Evolutionary conservation across 805 yeast species (phyloP).

Genomic region (Candida montana): DNA sequence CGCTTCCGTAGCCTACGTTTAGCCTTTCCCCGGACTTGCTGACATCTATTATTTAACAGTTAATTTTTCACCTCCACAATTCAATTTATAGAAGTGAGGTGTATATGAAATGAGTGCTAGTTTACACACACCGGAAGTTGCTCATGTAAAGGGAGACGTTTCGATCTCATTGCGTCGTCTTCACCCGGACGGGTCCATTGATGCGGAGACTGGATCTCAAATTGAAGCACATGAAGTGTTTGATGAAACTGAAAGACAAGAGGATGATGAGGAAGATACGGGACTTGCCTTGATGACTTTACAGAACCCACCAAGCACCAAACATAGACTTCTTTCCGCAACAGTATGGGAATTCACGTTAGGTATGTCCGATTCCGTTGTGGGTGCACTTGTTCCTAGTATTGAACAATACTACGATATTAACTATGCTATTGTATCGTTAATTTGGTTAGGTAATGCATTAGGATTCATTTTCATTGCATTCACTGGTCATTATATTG

Average conservation of each 20-base stretch:
- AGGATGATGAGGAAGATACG: too few species aligned
- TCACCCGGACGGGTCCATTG: too few species aligned
- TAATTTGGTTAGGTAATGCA: slow-evolving; percentile 54
- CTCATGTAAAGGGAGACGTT: neutral
- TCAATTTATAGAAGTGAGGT: too few species aligned
- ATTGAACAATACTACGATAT: slow-evolving; percentile 45
- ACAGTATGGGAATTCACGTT: slow-evolving; percentile 35
- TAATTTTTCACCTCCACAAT: too few species aligned
- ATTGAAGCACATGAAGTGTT: too few species aligned
- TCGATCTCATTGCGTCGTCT: neutral
- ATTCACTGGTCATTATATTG: slow-evolving; percentile 38
- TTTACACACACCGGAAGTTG: neutral
- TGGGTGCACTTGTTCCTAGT: slow-evolving; percentile 52
- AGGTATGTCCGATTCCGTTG: slow-evolving; percentile 51
- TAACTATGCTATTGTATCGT: slow-evolving; percentile 47
- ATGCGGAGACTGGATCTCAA: too few species aligned
- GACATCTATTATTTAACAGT: too few species aligned
- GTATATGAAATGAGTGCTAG: neutral
- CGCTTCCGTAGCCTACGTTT: too few species aligned
- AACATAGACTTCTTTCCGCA: slow-evolving; percentile 35
- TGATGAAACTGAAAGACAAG: too few species aligned
- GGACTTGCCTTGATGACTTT: slow-evolving; percentile 1
- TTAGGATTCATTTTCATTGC: slow-evolving; percentile 49
- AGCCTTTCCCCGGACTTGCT: too few species aligned
- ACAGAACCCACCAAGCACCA: slow-evolving; percentile 1